Conservation (phyloP, 306 rosid genomes). For the Quillaja saponaria region DNA sequence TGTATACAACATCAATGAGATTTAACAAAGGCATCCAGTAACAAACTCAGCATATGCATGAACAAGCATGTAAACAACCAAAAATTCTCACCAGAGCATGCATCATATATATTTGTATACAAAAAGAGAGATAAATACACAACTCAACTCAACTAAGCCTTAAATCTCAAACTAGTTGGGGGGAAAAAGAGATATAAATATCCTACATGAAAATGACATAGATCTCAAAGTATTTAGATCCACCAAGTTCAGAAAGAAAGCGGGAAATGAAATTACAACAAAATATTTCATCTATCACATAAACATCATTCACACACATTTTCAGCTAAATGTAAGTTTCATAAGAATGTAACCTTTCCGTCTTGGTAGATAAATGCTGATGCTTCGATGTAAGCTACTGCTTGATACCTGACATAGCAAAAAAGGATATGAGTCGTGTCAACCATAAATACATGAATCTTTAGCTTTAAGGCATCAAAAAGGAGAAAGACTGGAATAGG, state of each 20-base stretch:
- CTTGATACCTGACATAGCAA: slow-evolving; percentile 77
- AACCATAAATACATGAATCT: slow-evolving; percentile 9
- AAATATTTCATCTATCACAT: slow-evolving; percentile 25
- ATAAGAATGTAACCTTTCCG: slow-evolving; percentile 70
- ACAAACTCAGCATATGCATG: background rate
- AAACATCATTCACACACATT: slow-evolving; percentile 16
- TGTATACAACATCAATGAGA: too few relatives aligned
- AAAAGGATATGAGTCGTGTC: slow-evolving; percentile 25
- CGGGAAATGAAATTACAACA: background rate
- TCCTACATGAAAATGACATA: slow-evolving; percentile 3
- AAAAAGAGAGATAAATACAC: too few relatives aligned
- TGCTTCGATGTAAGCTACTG: slow-evolving; percentile 96
- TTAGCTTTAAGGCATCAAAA: slow-evolving; percentile 4
- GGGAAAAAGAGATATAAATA: too few relatives aligned
- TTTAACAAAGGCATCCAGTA: background rate
- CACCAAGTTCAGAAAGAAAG: slow-evolving; percentile 5
- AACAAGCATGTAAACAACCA: slow-evolving; percentile 6
- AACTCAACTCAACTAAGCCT: too few relatives aligned
- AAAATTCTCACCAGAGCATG: background rate
- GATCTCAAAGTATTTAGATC: slow-evolving; percentile 12
- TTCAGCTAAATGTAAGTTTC: slow-evolving; percentile 24
- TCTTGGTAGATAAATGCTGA: slow-evolving; percentile 96
- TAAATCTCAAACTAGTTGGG: too few relatives aligned
- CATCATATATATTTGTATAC: too few relatives aligned
- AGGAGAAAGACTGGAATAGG: slow-evolving; percentile 4